These are phyloP conservation scores for Arctostaphylos glauca DNA, from an alignment of 148 eudicot species.

Conservation along the genomic window DNA sequence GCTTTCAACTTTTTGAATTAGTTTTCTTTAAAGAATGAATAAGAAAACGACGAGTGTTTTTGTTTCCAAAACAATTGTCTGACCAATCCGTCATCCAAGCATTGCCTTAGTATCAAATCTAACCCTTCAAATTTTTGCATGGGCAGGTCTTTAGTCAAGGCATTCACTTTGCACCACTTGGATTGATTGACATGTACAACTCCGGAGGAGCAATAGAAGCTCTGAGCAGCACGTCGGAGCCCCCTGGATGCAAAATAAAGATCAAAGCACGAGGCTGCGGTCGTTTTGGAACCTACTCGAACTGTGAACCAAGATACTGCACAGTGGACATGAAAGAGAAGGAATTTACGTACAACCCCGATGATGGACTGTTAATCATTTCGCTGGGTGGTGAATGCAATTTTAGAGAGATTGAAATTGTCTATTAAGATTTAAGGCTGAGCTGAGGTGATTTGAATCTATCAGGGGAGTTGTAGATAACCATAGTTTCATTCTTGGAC, in stretches of 20 bases:
- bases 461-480: background rate
- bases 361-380: constrained; percentile 43
- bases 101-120: background rate
- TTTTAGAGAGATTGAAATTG: constrained; percentile 38
- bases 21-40: too few relatives aligned
- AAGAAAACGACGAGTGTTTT: too few relatives aligned
- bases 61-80: too few relatives aligned
- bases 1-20: too few relatives aligned
- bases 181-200: constrained; percentile 56
- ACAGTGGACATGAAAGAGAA: constrained; percentile 25
- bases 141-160: constrained; percentile 35
- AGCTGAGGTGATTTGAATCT: background rate
- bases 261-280: constrained; percentile 46
- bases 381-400: constrained; percentile 46
- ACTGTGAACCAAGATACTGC: constrained; percentile 5
- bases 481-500: background rate
- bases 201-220: constrained; percentile 55
- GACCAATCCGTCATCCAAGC: background rate
- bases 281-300: constrained; percentile 52
- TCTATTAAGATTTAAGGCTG: constrained; percentile 24
- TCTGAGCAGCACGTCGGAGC: constrained; percentile 16
- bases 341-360: background rate
- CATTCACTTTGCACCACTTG: constrained; percentile 48
- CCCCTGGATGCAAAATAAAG: constrained; percentile 27
- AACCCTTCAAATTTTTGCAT: background rate